phyloP scores from a whole-genome alignment of 352 stramenopile genomes.

The Phytophthora citrophthora region DNA sequence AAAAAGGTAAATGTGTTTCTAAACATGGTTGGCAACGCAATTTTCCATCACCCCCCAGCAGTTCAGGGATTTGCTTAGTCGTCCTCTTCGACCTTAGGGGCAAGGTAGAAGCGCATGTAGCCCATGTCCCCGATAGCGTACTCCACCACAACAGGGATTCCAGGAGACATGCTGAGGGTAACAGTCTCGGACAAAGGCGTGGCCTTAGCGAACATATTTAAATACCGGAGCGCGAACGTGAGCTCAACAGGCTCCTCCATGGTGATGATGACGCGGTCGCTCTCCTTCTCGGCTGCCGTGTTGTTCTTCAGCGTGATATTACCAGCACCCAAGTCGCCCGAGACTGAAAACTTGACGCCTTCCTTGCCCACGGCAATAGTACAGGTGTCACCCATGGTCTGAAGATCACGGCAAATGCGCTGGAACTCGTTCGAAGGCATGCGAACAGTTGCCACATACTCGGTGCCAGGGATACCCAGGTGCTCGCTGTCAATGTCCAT shows the following conservation, averaged over 20 bases:
- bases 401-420: slow-evolving; percentile 98
- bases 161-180: slow-evolving; percentile 97
- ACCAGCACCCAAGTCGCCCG: slow-evolving; percentile 96
- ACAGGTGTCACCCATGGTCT: slow-evolving; percentile 99
- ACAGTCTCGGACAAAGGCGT: slow-evolving; percentile 95
- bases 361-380: slow-evolving; percentile 97
- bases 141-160: slow-evolving; percentile 98
- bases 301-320: slow-evolving; percentile 96
- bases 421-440: slow-evolving; percentile 98
- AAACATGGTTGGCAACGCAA: slow-evolving; percentile 9
- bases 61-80: slow-evolving; percentile 53
- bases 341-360: slow-evolving; percentile 97
- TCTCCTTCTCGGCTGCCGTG: slow-evolving; percentile 87
- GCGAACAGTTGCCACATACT: slow-evolving; percentile 96
- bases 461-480: slow-evolving; percentile 98
- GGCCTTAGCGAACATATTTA: slow-evolving; percentile 99
- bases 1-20: slow-evolving; percentile 19
- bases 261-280: slow-evolving; percentile 95
- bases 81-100: slow-evolving; percentile 99
- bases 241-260: slow-evolving; percentile 99
- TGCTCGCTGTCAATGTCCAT: slow-evolving; percentile 99
- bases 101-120: slow-evolving; percentile 99
- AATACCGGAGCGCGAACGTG: slow-evolving; percentile 99
- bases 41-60: neutral
- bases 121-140: slow-evolving; percentile 98